phyloP scores from a whole-genome alignment of 2,329 filamentous ascomycete species.

The Tolypocladium sp. region DNA sequence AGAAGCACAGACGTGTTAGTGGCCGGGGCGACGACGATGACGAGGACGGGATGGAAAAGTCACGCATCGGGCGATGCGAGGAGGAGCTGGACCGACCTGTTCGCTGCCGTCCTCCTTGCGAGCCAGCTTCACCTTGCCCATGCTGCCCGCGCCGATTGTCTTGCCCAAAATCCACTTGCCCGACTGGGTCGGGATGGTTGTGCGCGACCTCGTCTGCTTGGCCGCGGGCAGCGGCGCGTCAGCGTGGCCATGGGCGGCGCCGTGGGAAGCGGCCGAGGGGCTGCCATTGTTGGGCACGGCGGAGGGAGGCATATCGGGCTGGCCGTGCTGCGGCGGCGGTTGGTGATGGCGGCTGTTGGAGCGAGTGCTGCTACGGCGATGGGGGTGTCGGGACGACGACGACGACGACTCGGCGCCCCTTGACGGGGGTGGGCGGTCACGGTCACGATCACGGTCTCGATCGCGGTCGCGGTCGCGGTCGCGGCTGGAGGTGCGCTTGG shows the following conservation, averaged over 20 bases:
- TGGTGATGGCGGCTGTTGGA: slow-evolving; percentile 27
- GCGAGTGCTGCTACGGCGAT: slow-evolving; percentile 41
- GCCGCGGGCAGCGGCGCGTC: slow-evolving; percentile 31
- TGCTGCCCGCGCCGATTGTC: slow-evolving; percentile 94
- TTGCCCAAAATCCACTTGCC: slow-evolving; percentile 94
- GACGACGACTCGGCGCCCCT: slow-evolving; percentile 43
- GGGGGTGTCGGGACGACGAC: slow-evolving; percentile 26
- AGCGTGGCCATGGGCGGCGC: slow-evolving; percentile 22
- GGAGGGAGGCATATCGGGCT: slow-evolving; percentile 39
- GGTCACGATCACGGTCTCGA: slow-evolving; percentile 3
- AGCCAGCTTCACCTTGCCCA: slow-evolving; percentile 97
- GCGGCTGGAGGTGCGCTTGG: slow-evolving; percentile 56
- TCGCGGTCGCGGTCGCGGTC: slow-evolving; percentile 31
- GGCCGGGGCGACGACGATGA: neutral
- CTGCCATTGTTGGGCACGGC: slow-evolving; percentile 45
- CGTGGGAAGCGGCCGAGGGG: slow-evolving; percentile 40
- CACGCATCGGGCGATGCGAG: neutral
- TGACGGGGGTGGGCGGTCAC: slow-evolving; percentile 27
- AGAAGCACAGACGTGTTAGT: slow-evolving; percentile 3
- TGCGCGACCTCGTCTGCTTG: slow-evolving; percentile 52
- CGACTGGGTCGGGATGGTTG: slow-evolving; percentile 80
- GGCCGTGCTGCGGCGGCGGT: slow-evolving; percentile 5
- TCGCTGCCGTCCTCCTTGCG: slow-evolving; percentile 84
- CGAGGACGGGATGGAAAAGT: neutral
- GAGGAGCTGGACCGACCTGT: slow-evolving; percentile 51